Conservation (phyloP, 495 filamentous ascomycete genomes). For the Aspergillus diversus region DNA sequence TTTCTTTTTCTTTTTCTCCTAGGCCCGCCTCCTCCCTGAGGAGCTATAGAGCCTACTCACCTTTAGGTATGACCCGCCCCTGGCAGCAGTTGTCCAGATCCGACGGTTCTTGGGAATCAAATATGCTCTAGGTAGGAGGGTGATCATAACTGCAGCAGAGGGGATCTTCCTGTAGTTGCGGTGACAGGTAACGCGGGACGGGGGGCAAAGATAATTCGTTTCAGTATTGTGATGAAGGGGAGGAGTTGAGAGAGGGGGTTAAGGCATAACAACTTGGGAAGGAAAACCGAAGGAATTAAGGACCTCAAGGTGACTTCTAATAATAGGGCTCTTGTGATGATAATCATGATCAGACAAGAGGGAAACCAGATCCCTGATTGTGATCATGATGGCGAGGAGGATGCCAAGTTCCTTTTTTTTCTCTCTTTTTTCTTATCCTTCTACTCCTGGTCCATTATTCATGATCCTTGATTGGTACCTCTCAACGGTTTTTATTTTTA, state of each 20-base stretch:
- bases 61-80: not conserved
- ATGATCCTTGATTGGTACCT: not conserved
- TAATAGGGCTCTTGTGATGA: not conserved
- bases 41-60: no score
- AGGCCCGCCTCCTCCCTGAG: no score
- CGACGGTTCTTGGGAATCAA: conserved; percentile 11
- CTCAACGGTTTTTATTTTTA: not conserved
- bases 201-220: not conserved
- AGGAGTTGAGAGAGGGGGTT: not conserved
- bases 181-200: conserved; percentile 3
- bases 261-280: no score
- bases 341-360: not conserved
- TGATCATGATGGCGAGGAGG: not conserved
- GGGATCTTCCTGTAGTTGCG: not conserved
- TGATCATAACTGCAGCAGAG: not conserved
- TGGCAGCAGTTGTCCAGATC: conserved; percentile 5
- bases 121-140: not conserved
- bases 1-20: no score
- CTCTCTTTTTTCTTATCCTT: not conserved
- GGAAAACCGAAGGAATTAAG: no score
- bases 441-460: no score
- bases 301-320: no score
- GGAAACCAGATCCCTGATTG: not conserved
- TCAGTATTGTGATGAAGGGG: not conserved
- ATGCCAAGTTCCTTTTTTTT: not conserved